phyloP scores from a whole-genome alignment of 1,139 yeast species.

The Lodderomyces elongisporus region DNA sequence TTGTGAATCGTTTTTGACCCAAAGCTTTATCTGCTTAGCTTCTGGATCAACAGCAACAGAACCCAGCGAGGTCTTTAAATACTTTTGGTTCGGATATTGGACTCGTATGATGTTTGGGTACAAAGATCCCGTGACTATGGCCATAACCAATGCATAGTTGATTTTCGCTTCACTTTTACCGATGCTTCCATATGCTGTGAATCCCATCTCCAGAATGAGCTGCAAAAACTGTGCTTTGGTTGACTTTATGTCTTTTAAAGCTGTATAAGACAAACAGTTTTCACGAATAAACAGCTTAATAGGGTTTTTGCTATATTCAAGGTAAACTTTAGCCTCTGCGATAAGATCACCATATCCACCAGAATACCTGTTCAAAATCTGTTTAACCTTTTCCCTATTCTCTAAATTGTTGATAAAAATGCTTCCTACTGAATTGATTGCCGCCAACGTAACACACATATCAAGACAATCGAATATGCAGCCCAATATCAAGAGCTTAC shows the following conservation, averaged over 20 bases:
- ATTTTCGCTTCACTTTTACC: conserved; percentile 43
- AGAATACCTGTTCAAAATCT: conserved; percentile 37
- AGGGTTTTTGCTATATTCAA: conserved; percentile 38
- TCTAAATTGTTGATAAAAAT: conserved; percentile 67
- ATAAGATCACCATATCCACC: conserved; percentile 62
- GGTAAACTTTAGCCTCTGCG: conserved; percentile 55
- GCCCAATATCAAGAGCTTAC: conserved; percentile 74
- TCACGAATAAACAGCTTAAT: conserved; percentile 53
- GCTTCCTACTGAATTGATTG: conserved; percentile 66
- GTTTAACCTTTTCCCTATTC: conserved; percentile 58
- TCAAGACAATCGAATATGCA: conserved; percentile 84
- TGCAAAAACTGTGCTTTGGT: conserved; percentile 65
- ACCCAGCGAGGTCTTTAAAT: conserved; percentile 64
- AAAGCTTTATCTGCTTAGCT: conserved; percentile 64
- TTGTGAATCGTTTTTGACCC: conserved; percentile 55
- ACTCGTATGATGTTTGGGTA: conserved; percentile 81
- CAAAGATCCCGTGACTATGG: conserved; percentile 73
- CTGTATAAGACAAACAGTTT: conserved; percentile 57
- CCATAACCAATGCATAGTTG: conserved; percentile 51
- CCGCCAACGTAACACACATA: conserved; percentile 66
- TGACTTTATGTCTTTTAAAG: conserved; percentile 67
- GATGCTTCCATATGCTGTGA: conserved; percentile 30
- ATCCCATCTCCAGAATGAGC: conserved; percentile 70
- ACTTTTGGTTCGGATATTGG: conserved; percentile 78
- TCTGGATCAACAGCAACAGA: conserved; percentile 83